Conservation (phyloP, 805 yeast genomes). For the Debaryomyces castellii region DNA sequence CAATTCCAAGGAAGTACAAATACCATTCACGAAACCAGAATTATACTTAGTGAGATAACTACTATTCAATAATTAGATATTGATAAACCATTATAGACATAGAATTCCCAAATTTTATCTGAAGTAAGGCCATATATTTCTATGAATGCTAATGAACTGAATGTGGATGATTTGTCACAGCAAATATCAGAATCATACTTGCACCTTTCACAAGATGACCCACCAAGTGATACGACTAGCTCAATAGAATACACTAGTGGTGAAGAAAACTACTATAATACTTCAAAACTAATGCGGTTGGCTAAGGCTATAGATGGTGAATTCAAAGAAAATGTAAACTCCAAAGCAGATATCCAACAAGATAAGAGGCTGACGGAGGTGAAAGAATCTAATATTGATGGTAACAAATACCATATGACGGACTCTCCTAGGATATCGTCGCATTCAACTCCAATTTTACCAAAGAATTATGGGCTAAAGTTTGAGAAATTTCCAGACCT, state of each 20-base stretch:
- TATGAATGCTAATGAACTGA: constrained; percentile 6
- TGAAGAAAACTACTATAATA: constrained; percentile 1
- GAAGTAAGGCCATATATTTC: too few relatives aligned
- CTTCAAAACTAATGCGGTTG: constrained; percentile 12
- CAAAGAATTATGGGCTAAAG: constrained; percentile 1
- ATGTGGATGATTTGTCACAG: constrained; percentile 19
- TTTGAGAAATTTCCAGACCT: not conserved
- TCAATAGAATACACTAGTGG: constrained; percentile 4
- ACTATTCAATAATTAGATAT: not conserved
- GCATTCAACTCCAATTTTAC: constrained; percentile 24
- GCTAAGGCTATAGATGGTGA: constrained; percentile 14
- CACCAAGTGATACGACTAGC: constrained; percentile 5
- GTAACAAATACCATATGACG: constrained; percentile 4
- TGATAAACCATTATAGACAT: not conserved
- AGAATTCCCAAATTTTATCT: too few relatives aligned
- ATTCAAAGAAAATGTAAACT: not conserved
- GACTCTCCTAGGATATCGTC: constrained; percentile 14
- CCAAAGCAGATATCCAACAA: not conserved
- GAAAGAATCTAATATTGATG: not conserved
- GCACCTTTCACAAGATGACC: constrained; percentile 25
- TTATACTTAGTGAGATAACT: not conserved
- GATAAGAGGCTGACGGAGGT: not conserved
- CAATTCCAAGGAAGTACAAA: not conserved
- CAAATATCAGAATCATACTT: constrained; percentile 31
- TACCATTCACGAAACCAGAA: not conserved